A percentile compares a stretch with the other conserved stretches of the same genome.
phyloP scores from a whole-genome alignment of 768 basidiomycete genomes.

The Pleurotus giganteus region DNA sequence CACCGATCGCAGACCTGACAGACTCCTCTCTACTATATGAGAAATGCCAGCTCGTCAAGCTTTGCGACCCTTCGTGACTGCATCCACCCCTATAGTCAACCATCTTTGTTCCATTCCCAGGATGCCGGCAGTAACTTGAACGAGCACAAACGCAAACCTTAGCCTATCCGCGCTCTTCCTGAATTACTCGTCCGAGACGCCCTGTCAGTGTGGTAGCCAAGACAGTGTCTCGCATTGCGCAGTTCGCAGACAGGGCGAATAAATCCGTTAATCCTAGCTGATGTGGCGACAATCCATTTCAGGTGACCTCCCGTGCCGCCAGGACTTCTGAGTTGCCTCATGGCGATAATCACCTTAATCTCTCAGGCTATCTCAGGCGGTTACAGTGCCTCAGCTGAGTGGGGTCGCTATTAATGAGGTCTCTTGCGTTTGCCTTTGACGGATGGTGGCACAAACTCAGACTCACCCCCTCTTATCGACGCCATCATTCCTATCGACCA shows the following conservation, averaged over 20 bases:
- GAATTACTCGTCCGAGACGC: background rate
- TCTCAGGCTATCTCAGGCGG: conserved; percentile 9
- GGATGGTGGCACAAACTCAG: conserved; percentile 10
- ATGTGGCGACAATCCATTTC: conserved; percentile 2
- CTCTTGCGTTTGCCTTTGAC: conserved; percentile 4
- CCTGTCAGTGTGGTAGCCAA: background rate
- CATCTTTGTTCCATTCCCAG: background rate
- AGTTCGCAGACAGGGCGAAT: background rate
- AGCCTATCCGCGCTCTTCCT: too few relatives aligned
- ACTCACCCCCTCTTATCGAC: conserved; percentile 7
- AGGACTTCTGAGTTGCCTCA: conserved; percentile 7
- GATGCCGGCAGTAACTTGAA: background rate
- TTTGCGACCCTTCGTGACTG: background rate
- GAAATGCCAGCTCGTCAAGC: background rate
- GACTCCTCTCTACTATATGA: background rate
- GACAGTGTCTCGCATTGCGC: background rate
- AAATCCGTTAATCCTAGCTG: background rate
- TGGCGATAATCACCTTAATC: conserved; percentile 11
- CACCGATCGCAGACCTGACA: background rate
- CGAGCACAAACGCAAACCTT: too few relatives aligned
- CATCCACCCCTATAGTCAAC: background rate
- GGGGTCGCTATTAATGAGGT: conserved; percentile 5
- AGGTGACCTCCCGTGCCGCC: conserved; percentile 4
- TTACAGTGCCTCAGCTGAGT: conserved; percentile 5
- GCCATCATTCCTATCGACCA: background rate